Conservation (phyloP, 805 yeast genomes). For the Limtongozyma cylindracea region DNA sequence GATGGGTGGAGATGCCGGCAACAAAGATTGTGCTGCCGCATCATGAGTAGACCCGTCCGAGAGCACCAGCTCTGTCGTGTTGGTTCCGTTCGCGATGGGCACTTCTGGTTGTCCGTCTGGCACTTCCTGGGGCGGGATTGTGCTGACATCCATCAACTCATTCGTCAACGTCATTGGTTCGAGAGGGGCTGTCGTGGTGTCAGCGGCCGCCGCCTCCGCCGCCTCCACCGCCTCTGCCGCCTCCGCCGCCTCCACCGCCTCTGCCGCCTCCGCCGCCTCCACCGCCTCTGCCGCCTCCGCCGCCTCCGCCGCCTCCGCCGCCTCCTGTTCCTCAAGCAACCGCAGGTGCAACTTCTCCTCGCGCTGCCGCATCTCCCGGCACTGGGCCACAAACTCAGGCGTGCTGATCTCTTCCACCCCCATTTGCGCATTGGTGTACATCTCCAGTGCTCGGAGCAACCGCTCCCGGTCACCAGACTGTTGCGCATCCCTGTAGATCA, state of each 20-base stretch:
- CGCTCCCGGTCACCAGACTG: slow-evolving; percentile 68
- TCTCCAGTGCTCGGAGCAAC: slow-evolving; percentile 61
- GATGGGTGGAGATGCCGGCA: too few relatives aligned
- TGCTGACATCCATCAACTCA: too few relatives aligned
- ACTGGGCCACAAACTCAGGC: slow-evolving; percentile 49
- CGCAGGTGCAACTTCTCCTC: slow-evolving; percentile 22
- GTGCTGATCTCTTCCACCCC: slow-evolving; percentile 73
- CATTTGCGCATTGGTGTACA: slow-evolving; percentile 91
- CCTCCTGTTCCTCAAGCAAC: slow-evolving; percentile 2
- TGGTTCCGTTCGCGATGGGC: too few relatives aligned
- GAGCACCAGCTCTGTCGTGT: too few relatives aligned
- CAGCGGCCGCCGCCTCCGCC: not conserved
- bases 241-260: slow-evolving; percentile 1
- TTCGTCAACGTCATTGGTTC: not conserved
- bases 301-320: slow-evolving; percentile 2
- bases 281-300: slow-evolving; percentile 1
- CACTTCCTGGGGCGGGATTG: too few relatives aligned
- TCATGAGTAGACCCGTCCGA: too few relatives aligned
- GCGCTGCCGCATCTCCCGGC: slow-evolving; percentile 45
- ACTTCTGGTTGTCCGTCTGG: too few relatives aligned
- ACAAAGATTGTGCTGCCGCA: too few relatives aligned
- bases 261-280: slow-evolving; percentile 1
- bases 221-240: slow-evolving; percentile 1
- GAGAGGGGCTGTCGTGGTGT: not conserved
- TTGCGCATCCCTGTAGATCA: slow-evolving; percentile 59